Conservation (phyloP, 2,329 filamentous ascomycete genomes). For the Trichoderma simmonsii region DNA sequence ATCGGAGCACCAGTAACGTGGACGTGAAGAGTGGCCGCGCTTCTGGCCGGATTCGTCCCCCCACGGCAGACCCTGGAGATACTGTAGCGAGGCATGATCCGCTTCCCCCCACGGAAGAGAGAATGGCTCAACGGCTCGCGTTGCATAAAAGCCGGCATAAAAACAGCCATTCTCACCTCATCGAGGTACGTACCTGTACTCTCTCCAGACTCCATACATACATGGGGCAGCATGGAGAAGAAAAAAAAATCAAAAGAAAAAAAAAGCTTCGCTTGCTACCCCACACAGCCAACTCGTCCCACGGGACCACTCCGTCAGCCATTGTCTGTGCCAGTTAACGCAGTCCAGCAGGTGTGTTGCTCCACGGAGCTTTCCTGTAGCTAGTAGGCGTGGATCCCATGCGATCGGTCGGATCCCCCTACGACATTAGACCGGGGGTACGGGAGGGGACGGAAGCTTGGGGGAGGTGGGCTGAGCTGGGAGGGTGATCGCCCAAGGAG, state of each 20-base stretch:
- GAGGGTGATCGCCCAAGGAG: conserved; percentile 13
- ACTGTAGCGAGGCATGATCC: neutral
- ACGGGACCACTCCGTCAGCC: conserved; percentile 13
- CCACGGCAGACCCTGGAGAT: conserved; percentile 8
- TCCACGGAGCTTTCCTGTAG: conserved; percentile 16
- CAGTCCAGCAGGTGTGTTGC: conserved; percentile 7
- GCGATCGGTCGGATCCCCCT: conserved; percentile 20
- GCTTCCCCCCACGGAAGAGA: conserved; percentile 17
- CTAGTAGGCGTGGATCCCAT: conserved; percentile 19
- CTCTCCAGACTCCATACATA: neutral
- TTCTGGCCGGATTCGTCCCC: conserved; percentile 6
- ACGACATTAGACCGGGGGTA: conserved; percentile 14
- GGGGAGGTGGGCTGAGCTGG: conserved; percentile 18
- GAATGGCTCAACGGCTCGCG: neutral
- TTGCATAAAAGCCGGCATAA: conserved; percentile 3
- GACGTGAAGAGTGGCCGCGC: neutral
- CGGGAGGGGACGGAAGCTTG: conserved; percentile 21
- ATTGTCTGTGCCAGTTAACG: conserved; percentile 11
- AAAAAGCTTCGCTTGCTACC: conserved; percentile 8
- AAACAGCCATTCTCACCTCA: neutral
- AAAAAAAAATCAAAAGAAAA: neutral
- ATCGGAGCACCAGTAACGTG: neutral
- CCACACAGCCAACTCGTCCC: conserved; percentile 15
- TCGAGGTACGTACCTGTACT: neutral
- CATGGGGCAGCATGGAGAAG: neutral